These are phyloP conservation scores for Calocybe indica DNA, from an alignment of 768 basidiomycete genomes.

Conservation along the genomic window DNA sequence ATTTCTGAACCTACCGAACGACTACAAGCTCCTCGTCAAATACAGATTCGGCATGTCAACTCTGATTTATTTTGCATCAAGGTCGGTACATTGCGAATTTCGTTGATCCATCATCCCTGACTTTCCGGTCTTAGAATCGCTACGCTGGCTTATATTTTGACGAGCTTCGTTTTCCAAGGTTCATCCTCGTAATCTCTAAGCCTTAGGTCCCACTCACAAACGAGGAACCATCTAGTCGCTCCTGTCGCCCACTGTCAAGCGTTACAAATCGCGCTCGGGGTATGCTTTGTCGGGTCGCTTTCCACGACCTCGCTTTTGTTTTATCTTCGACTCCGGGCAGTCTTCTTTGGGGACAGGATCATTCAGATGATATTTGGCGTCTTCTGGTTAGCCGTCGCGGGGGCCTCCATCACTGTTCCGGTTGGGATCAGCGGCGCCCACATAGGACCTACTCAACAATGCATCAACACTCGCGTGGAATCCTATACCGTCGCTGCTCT, in stretches of 20 bases:
- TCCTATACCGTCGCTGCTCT: conserved; percentile 11
- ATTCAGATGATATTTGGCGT: conserved; percentile 17
- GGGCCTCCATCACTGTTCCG: conserved; percentile 16
- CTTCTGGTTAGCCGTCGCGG: conserved; percentile 25
- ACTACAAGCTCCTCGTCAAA: conserved; percentile 15
- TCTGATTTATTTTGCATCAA: conserved; percentile 17
- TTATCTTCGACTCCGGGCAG: conserved; percentile 19
- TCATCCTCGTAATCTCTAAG: too few species aligned
- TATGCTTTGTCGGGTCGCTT: conserved; percentile 15
- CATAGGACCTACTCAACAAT: conserved; percentile 19
- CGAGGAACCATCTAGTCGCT: background rate
- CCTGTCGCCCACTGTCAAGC: background rate
- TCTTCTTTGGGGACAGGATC: conserved; percentile 16
- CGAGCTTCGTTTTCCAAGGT: background rate
- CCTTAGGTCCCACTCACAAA: background rate
- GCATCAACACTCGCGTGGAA: conserved; percentile 12
- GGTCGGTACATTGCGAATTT: too few species aligned
- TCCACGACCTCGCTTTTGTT: conserved; percentile 20
- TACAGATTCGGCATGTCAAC: conserved; percentile 11
- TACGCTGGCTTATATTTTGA: background rate
- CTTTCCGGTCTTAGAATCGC: background rate
- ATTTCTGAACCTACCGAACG: conserved; percentile 12
- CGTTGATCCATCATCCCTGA: too few species aligned
- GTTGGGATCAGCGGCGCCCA: conserved; percentile 12
- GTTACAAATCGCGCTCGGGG: background rate